phyloP scores from a whole-genome alignment of 108 stramenopile genomes.

The Ochromonas danica region DNA sequence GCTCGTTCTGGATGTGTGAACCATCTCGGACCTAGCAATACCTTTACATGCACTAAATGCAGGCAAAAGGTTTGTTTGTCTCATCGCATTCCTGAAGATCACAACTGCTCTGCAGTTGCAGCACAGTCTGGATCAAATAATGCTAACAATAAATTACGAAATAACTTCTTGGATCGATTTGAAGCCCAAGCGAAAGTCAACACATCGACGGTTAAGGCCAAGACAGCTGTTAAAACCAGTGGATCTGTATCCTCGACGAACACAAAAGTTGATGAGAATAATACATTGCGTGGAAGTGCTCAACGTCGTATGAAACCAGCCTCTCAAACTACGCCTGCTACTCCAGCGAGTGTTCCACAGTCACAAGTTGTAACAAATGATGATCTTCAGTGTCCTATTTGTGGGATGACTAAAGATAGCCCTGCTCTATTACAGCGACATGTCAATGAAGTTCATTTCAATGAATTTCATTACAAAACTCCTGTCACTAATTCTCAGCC shows the following conservation, averaged over 20 bases:
- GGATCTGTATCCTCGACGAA: background rate
- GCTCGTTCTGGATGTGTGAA: background rate
- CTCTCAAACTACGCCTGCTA: background rate
- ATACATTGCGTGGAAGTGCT: background rate
- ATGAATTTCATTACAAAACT: background rate
- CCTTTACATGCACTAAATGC: conserved; percentile 10
- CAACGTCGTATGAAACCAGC: background rate
- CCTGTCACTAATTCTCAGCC: background rate
- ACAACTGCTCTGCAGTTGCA: background rate
- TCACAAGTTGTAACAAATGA: background rate
- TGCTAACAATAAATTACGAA: background rate
- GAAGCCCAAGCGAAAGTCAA: background rate
- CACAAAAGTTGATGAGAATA: background rate
- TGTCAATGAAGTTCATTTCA: no score
- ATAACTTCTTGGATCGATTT: no score
- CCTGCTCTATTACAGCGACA: no score
- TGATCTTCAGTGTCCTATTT: background rate
- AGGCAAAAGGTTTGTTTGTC: background rate
- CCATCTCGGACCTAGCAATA: background rate
- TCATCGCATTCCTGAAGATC: conserved; percentile 5
- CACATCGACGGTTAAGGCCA: background rate
- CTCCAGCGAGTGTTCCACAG: background rate
- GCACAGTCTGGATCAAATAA: background rate
- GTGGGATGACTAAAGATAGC: no score
- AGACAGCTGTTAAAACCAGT: background rate